Evolutionary conservation across 2,329 filamentous ascomycete species (phyloP), one percentile per base, ranked within the genome.

Genomic region (Sclerotinia borealis): DNA sequence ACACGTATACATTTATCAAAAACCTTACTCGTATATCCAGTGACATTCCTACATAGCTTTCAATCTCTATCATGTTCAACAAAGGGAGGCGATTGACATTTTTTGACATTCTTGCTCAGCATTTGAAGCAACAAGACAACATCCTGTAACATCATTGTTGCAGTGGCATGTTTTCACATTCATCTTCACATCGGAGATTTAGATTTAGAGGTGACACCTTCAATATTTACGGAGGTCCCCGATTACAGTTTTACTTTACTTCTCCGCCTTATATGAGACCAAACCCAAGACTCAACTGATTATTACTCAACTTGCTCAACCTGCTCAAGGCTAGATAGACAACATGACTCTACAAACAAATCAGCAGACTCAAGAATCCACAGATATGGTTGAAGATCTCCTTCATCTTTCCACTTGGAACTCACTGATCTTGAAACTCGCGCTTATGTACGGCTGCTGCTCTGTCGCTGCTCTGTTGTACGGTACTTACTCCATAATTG

Each of bases 381-480:
- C 51, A 51, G 3, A 37, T 25, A 36, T 36, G 52, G 11, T 19
- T 59, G 43, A 27, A 37, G 56, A 59, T 59, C 45, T 31, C 31
- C 31, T 37, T 31, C 15, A 15, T 50, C 36, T 22, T 19, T 31
- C 15, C 29, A 8, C 55, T 47, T 10, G 54, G 13, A 22, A 27
- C 22, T 22, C 47, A 31, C 39, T n/a, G 29, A 47, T 62, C 39
- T 13, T 62, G 59, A 62, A 62, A 62, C 59, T 56, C 59, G 59
- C 59, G 59, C 59, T 41, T 48, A 48, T 37, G 39, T 60, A 25
- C 45, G 31, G 31, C 36, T 55, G 8, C 34, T 17, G 22, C n/a
- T n/a, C n/a, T n/a, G n/a, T n/a, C n/a, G n/a, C n/a, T n/a, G n/a
- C n/a, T n/a, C n/a, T n/a, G n/a, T n/a, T n/a, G n/a, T n/a, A n/a